Percentiles rank a stretch among this genome's conserved stretches.
These are phyloP conservation scores for Colletotrichum endophyticum DNA, from an alignment of 2,329 filamentous ascomycete species.

Conservation along the genomic window DNA sequence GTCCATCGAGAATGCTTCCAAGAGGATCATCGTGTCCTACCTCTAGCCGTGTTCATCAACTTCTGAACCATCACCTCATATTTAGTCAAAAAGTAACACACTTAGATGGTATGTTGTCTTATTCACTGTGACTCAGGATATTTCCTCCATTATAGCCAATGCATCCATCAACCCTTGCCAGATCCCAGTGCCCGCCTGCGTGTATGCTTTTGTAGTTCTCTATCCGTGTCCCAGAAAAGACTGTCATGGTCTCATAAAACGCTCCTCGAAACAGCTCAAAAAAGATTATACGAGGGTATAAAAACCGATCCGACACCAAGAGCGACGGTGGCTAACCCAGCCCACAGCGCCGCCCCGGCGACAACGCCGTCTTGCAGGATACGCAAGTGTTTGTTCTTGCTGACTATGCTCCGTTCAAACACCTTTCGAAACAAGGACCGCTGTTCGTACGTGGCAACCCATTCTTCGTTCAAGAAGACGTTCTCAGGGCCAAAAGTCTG, in stretches of 20 bases:
- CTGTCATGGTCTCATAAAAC: background rate
- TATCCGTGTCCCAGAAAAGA: background rate
- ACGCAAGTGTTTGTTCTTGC: slow-evolving; percentile 27
- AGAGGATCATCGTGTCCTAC: background rate
- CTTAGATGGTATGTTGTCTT: background rate
- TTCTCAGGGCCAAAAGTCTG: slow-evolving; percentile 32
- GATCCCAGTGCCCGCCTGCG: background rate
- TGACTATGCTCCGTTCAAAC: slow-evolving; percentile 24
- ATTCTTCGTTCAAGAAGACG: slow-evolving; percentile 24
- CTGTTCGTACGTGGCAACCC: slow-evolving; percentile 25
- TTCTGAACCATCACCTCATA: background rate
- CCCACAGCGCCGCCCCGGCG: slow-evolving; percentile 28
- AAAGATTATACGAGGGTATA: slow-evolving; percentile 20
- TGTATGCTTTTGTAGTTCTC: background rate
- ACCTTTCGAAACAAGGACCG: slow-evolving; percentile 23
- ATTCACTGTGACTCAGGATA: background rate
- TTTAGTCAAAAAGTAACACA: rapidly evolving
- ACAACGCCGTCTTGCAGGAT: slow-evolving; percentile 34
- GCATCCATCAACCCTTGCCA: background rate
- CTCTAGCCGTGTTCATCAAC: rapidly evolving
- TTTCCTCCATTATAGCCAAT: background rate
- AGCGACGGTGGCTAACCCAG: slow-evolving; percentile 25
- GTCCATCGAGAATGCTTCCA: background rate
- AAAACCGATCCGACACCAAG: slow-evolving; percentile 26
- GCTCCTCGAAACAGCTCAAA: background rate